Evolutionary conservation across 495 filamentous ascomycete genomes (phyloP).

Genomic region (Hypoxylon rickii): DNA sequence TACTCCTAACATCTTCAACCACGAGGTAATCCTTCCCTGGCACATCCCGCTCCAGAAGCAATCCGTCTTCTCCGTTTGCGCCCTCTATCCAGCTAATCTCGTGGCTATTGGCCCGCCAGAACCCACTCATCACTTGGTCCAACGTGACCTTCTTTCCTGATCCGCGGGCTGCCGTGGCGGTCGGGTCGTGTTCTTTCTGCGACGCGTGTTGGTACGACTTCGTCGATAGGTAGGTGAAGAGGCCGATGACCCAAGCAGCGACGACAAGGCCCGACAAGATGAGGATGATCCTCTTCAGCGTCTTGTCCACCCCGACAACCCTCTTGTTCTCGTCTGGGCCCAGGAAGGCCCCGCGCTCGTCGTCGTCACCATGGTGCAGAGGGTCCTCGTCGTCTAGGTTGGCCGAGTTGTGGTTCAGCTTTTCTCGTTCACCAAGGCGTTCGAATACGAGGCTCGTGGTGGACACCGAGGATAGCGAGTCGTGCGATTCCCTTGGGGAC

Average conservation of each 20-base stretch:
- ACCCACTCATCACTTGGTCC: slow-evolving; percentile 73
- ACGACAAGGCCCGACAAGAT: slow-evolving; percentile 67
- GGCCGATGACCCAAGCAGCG: slow-evolving; percentile 78
- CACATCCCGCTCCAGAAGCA: slow-evolving; percentile 70
- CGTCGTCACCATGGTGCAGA: slow-evolving; percentile 44
- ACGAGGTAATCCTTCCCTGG: slow-evolving; percentile 71
- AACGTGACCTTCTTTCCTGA: slow-evolving; percentile 80
- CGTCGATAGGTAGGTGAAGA: slow-evolving; percentile 72
- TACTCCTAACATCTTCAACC: slow-evolving; percentile 79
- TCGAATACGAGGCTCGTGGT: slow-evolving; percentile 81
- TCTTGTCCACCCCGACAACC: slow-evolving; percentile 57
- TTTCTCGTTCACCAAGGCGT: slow-evolving; percentile 61
- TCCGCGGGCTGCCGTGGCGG: slow-evolving; percentile 65
- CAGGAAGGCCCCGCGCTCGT: slow-evolving; percentile 53
- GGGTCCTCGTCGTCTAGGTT: slow-evolving; percentile 54
- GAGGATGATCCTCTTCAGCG: slow-evolving; percentile 68
- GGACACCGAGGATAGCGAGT: slow-evolving; percentile 70
- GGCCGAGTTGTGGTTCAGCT: slow-evolving; percentile 37
- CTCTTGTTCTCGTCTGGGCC: slow-evolving; percentile 38
- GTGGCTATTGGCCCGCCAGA: slow-evolving; percentile 71
- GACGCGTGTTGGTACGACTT: slow-evolving; percentile 68
- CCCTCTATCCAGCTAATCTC: slow-evolving; percentile 87
- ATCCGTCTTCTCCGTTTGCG: slow-evolving; percentile 81
- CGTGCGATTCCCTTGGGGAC: slow-evolving; percentile 52
- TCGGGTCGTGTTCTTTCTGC: slow-evolving; percentile 66